Percentiles rank a stretch among this genome's conserved stretches.
phyloP scores from a whole-genome alignment of 768 basidiomycete genomes.

The Glaciozyma martinii region DNA sequence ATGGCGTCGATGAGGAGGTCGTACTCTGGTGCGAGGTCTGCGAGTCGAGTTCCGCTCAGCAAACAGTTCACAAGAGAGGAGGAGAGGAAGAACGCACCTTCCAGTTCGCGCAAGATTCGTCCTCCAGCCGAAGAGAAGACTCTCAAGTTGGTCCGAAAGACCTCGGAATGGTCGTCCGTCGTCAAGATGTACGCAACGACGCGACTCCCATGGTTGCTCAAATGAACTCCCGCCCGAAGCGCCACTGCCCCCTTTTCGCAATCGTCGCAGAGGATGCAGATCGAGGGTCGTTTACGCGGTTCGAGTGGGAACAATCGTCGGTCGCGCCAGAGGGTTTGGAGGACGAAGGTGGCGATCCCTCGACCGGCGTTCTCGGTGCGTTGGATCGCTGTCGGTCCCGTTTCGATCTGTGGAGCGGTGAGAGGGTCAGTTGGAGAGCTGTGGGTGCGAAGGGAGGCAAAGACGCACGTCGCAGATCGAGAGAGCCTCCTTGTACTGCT shows the following conservation, averaged over 20 bases:
- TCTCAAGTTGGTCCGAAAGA: neutral
- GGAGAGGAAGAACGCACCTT: neutral
- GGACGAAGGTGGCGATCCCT: constrained; percentile 8
- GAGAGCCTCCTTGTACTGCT: constrained; percentile 18
- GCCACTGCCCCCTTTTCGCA: neutral
- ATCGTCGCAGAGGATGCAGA: constrained; percentile 9
- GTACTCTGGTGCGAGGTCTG: neutral
- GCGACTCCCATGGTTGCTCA: neutral
- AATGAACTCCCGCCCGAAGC: neutral
- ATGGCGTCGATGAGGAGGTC: constrained; percentile 4
- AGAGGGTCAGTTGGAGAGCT: too few species aligned
- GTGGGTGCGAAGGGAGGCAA: neutral
- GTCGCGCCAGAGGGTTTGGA: neutral
- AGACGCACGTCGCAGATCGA: constrained; percentile 18
- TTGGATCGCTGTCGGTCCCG: constrained; percentile 5
- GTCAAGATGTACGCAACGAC: neutral
- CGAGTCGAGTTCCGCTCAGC: neutral
- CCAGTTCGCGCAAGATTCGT: neutral
- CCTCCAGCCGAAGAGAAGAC: neutral
- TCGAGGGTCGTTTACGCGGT: constrained; percentile 7
- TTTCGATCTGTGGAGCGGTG: constrained; percentile 16
- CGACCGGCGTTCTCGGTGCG: constrained; percentile 10
- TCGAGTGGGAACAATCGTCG: constrained; percentile 1
- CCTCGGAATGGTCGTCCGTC: neutral
- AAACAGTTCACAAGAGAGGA: constrained; percentile 1